phyloP scores from a whole-genome alignment of 345 rosid species.

The Cardamine resedifolia region DNA sequence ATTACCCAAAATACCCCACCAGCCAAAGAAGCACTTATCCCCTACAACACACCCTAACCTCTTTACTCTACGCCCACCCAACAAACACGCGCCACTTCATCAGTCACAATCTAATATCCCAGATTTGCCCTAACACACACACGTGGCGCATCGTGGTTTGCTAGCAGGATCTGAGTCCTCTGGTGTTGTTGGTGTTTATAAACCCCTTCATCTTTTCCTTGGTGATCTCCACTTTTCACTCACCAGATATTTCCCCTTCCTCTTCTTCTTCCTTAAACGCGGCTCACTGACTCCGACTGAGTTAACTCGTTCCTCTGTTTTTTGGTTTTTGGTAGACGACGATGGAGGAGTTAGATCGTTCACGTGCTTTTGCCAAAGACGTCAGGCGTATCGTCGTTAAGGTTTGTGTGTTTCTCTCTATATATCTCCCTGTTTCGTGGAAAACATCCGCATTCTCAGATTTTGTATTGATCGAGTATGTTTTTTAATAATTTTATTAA shows the following conservation, averaged over 20 bases:
- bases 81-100: conserved; percentile 14
- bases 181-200: conserved; percentile 31
- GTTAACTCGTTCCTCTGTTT: conserved; percentile 28
- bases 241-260: conserved; percentile 24
- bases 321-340: conserved; percentile 5
- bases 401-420: conserved; percentile 38
- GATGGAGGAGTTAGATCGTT: conserved; percentile 50
- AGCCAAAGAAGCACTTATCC: background rate
- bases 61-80: background rate
- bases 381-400: conserved; percentile 92
- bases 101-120: background rate
- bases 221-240: conserved; percentile 26
- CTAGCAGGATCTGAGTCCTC: conserved; percentile 16
- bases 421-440: background rate
- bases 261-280: background rate
- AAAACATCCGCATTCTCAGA: conserved; percentile 29
- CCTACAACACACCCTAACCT: conserved; percentile 6
- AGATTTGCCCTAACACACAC: background rate
- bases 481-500: background rate
- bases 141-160: conserved; percentile 36
- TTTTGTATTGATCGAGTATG: background rate
- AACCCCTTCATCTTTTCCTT: conserved; percentile 28
- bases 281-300: conserved; percentile 23
- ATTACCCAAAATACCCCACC: conserved; percentile 34
- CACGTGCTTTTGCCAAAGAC: conserved; percentile 76